Percentiles rank a stretch among this genome's conserved stretches.
Evolutionary conservation across 148 eudicot species (phyloP).

Genomic region (Cornus controversa): DNA sequence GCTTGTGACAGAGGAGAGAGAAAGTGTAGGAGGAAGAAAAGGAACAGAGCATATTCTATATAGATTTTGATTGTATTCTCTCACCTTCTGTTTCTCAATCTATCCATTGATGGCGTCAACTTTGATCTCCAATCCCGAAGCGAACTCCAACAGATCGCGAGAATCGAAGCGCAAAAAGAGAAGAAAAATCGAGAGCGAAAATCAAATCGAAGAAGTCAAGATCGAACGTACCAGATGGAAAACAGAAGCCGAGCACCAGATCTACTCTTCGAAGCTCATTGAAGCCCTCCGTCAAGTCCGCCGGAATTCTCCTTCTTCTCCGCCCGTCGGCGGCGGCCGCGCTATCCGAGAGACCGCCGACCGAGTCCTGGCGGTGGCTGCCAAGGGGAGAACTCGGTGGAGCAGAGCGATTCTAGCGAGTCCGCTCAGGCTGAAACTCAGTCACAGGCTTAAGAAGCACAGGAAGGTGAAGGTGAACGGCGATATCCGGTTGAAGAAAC

Average conservation of each 20-base stretch:
- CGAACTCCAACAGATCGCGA: conserved; percentile 19
- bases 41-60: neutral
- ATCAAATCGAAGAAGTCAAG: neutral
- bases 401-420: conserved; percentile 70
- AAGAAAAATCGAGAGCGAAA: conserved; percentile 19
- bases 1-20: no score
- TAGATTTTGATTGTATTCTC: neutral
- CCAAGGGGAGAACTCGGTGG: conserved; percentile 70
- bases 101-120: conserved; percentile 20
- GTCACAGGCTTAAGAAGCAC: conserved; percentile 26
- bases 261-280: conserved; percentile 58
- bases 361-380: conserved; percentile 65
- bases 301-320: conserved; percentile 23
- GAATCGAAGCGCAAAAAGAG: conserved; percentile 40
- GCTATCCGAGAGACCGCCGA: conserved; percentile 74
- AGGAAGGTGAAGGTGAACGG: conserved; percentile 38
- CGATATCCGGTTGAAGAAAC: conserved; percentile 21
- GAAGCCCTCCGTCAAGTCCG: conserved; percentile 62
- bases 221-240: conserved; percentile 48
- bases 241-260: conserved; percentile 43
- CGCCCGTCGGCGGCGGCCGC: conserved; percentile 28
- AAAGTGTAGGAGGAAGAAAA: neutral
- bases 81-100: neutral
- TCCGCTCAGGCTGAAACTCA: conserved; percentile 40
- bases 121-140: conserved; percentile 33